Base-by-base conservation (phyloP, 139 green algal genomes). In the Tetratostichococcus sp. region DNA sequence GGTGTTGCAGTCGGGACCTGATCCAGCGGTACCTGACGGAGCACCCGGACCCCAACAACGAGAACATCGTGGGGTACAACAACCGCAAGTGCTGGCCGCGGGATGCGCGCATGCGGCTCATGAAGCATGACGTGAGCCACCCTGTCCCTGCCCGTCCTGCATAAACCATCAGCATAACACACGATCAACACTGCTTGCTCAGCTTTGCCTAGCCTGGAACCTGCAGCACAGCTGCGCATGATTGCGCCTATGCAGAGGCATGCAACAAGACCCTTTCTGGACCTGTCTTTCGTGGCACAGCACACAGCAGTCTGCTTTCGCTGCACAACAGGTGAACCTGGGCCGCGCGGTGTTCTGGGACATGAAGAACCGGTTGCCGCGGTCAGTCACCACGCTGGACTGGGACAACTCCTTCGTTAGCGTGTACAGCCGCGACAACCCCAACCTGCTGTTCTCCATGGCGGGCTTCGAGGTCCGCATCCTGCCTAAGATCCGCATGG, bases 51-150 rank as follows among this genome's bases (percentile, higher is more conserved):
- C 96, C 96, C 82, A 99, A 99, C 89, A 99, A 99, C 80, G 96
- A 99, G 80, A 99, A 99, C 89, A 97, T 99, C 67, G 94, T 99
- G 43, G 96, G 96, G 30, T 99, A 98, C 86, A 99, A 99, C 90
- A 99, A 99, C 88, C 95, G 97, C 87, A 97, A 94, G 89, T 99
- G 96, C 89, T 99, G 96, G 96, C 96, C 96, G 34, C 86, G 96
- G 17, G 96, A 99, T 80, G 92, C 95, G 28, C 91, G 96, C 86
- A 99, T 99, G 96, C 93, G 96, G 14, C 89, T 99, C 14, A 99
- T 99, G 96, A 99, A 99, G 90, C 96, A 99, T 77, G 96, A 99
- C 76, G 96, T 62, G 50, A 25, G 50, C 39, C 39, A 22, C 39
- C n/a, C n/a, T n/a, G n/a, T n/a, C n/a, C n/a, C n/a, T 50, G 11